phyloP scores from a whole-genome alignment of 495 filamentous ascomycete species.

The Penicillium malachiteum region DNA sequence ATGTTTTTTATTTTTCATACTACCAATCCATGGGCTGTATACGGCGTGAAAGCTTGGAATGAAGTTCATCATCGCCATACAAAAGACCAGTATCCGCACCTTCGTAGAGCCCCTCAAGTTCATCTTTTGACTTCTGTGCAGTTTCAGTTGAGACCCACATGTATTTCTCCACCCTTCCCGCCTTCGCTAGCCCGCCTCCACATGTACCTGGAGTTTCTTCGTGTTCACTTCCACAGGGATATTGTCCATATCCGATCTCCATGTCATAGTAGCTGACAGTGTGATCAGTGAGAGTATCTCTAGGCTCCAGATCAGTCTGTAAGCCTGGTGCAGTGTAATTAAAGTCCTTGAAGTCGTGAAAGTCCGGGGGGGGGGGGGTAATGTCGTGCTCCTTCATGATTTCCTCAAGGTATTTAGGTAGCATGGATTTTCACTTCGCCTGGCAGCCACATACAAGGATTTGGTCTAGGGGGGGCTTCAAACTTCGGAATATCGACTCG shows the following conservation, averaged over 20 bases:
- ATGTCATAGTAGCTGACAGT: slow-evolving; percentile 11
- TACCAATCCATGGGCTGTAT: slow-evolving; percentile 13
- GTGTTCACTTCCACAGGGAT: slow-evolving; percentile 5
- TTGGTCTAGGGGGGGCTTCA: slow-evolving; percentile 15
- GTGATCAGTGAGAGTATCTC: slow-evolving; percentile 5
- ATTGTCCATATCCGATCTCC: slow-evolving; percentile 8
- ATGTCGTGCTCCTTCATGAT: slow-evolving; percentile 11
- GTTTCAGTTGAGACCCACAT: slow-evolving; percentile 19
- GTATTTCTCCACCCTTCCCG: slow-evolving; percentile 18
- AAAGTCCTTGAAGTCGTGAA: slow-evolving; percentile 10
- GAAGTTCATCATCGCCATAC: slow-evolving; percentile 15
- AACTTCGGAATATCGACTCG: slow-evolving; percentile 5
- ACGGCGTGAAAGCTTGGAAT: slow-evolving; percentile 6
- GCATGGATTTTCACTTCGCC: slow-evolving; percentile 13
- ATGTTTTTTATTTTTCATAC: too few relatives aligned
- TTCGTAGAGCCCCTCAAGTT: slow-evolving; percentile 2
- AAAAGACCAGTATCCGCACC: slow-evolving; percentile 15
- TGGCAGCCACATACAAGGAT: slow-evolving; percentile 18
- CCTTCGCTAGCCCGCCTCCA: slow-evolving; percentile 8
- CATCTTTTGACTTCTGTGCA: slow-evolving; percentile 17
- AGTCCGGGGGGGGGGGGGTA: slow-evolving; percentile 4
- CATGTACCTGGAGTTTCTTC: slow-evolving; percentile 12
- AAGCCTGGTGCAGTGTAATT: slow-evolving; percentile 11
- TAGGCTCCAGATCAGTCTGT: slow-evolving; percentile 21
- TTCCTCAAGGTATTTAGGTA: slow-evolving; percentile 19